Evolutionary conservation across 192 early-diverging fungal species (phyloP), one percentile per base, ranked within the genome.

Genomic region (Coemansia sp.): DNA sequence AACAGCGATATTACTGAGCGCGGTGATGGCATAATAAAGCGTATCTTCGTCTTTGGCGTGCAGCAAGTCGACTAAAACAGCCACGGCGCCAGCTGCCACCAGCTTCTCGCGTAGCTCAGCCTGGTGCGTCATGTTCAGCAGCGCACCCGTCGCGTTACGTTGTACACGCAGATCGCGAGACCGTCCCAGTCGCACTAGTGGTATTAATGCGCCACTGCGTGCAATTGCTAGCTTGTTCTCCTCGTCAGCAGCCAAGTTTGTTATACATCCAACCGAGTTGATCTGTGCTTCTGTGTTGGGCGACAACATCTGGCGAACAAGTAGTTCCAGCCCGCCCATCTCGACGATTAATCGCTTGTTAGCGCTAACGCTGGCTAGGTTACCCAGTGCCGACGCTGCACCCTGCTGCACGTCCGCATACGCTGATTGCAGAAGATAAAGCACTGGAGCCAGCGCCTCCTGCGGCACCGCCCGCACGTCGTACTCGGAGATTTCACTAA

Each of bases 201-300:
- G 84, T 19, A 88, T 80, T 32, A 94, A 74, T 2, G 90, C 91
- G 32, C 89, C 91, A 43, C 90, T 91, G 66, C 88, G 90, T 60
- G 93, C 91, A 68, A 95, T 94, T 67, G 84, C 87, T 51, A 86
- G 87, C 76, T 95, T 95, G 83, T 94, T 95, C 52, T 90, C 92
- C 58, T 95, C 93, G 85, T 68, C 63, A 3, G 94, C 93, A 6
- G 93, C 92, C 63, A 95, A 84, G 57, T 95, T 95, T 0, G 94
- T 95, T 62, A 95, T 93, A 76, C 94, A 95, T 8, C 94, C 94
- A 15, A 94, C 94, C 11, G 93, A 92, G 75, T 95, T 95, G 67
- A 91, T 92, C 76, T 94, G 92, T n/a, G 94, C 91, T 65, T 95
- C 93, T 24, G 91, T 86, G 62, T 92, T 93, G 15, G 86, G 85